phyloP scores from a whole-genome alignment of 495 filamentous ascomycete genomes.

The Trichoderma gamsii region DNA sequence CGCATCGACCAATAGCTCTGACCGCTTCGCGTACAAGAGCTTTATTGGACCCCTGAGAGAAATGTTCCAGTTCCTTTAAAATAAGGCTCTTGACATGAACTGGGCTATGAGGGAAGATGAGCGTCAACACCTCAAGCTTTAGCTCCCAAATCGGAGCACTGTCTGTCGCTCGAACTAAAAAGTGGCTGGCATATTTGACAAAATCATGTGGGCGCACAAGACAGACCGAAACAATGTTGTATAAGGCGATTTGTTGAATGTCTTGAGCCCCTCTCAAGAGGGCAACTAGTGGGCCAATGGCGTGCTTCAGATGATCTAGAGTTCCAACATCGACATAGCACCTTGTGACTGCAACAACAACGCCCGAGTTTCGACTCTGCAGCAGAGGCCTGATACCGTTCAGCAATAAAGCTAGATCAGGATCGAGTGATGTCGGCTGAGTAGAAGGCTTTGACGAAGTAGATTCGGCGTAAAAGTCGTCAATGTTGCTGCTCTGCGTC shows the following conservation, averaged over 20 bases:
- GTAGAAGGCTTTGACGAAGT: not conserved
- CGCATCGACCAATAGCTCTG: constrained; percentile 85
- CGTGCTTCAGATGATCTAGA: constrained; percentile 57
- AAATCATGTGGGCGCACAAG: constrained; percentile 67
- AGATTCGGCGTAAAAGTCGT: constrained; percentile 64
- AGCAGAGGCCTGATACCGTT: constrained; percentile 75
- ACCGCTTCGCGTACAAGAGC: constrained; percentile 81
- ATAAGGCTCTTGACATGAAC: constrained; percentile 74
- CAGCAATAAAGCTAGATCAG: constrained; percentile 77
- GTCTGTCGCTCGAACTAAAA: constrained; percentile 76
- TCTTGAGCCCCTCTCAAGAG: constrained; percentile 78
- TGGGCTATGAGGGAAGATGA: constrained; percentile 80
- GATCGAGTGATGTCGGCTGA: constrained; percentile 52
- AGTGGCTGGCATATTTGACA: constrained; percentile 77
- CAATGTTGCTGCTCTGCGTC: not conserved
- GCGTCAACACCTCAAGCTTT: constrained; percentile 82
- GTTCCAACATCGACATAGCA: constrained; percentile 81
- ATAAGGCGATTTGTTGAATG: constrained; percentile 79
- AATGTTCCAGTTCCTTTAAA: constrained; percentile 87
- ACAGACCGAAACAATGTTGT: constrained; percentile 88
- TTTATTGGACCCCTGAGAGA: constrained; percentile 69
- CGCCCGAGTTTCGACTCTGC: constrained; percentile 86
- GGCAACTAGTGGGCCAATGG: constrained; percentile 78
- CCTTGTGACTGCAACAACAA: constrained; percentile 79
- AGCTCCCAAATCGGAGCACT: constrained; percentile 78